Base-by-base conservation (phyloP, 306 rosid genomes). In the Rosa chinensis region DNA sequence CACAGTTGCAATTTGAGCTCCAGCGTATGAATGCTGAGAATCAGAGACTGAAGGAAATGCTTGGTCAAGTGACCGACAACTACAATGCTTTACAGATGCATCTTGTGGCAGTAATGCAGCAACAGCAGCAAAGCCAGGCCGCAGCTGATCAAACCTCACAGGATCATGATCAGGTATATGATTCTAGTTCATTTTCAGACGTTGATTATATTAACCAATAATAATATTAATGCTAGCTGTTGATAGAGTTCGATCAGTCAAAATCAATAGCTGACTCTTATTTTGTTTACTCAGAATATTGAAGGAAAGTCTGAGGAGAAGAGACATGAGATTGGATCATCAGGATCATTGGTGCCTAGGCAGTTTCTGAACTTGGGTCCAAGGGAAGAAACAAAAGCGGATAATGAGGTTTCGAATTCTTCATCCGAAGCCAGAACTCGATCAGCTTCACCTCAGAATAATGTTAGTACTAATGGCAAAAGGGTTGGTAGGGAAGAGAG, bases 11-110 rank as follows among this genome's bases (percentile, higher is more conserved):
- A 85, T 78, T 78, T 68, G 97, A 92, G 82, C 93, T 93, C 25
- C 89, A 89, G 74, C 92, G 90, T 5, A 89, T 95, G 94, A 90
- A 89, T 77, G 73, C 83, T 0, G 99, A 95, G 75, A 95, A 95
- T 76, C 89, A 88, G 71, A 93, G 82, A 82, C 80, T 95, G 81
- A 91, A 82, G 72, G 97, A 92, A 32, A 91, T 95, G 98, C 90
- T 95, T 6, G 86, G 64, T 70, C 98, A 91, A 21, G 98, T 95
- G 66, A 90, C 80, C 69, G 82, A 70, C 66, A 95, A 90, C 70
- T 93, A 95, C 90, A 88, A 79, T 4, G 84, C 95, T 52, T 68
- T 95, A 72, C 99, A 95, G 79, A 88, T 82, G 93, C 98, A 92
- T 81, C 84, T 93, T 1, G 79, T 82, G 0, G 18, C 89, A 2